phyloP scores from a whole-genome alignment of 306 rosid species.

The Morella rubra region DNA sequence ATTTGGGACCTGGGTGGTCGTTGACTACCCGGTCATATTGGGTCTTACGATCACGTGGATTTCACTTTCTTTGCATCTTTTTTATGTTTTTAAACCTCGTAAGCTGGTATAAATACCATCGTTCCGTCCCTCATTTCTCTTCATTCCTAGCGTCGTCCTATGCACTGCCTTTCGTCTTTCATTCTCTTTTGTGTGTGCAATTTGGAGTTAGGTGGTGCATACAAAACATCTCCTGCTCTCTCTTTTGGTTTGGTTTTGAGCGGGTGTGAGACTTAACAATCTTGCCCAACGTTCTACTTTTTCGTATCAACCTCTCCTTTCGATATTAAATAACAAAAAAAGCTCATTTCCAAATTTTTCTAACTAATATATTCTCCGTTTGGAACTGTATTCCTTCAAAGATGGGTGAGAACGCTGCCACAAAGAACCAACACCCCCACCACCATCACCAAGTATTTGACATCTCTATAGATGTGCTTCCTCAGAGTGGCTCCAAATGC shows the following conservation, averaged over 20 bases:
- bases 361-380: conserved; percentile 4
- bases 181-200: neutral
- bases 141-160: neutral
- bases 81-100: too few relatives aligned
- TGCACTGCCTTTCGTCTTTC: neutral
- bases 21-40: conserved; percentile 8
- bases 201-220: neutral
- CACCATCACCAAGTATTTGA: conserved; percentile 31
- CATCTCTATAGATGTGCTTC: conserved; percentile 24
- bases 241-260: conserved; percentile 9
- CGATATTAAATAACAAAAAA: neutral
- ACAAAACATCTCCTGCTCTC: neutral
- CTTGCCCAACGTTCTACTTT: neutral
- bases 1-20: neutral
- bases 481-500: conserved; percentile 28
- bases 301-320: conserved; percentile 4
- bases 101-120: conserved; percentile 26
- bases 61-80: too few relatives aligned
- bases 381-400: conserved; percentile 8
- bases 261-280: neutral
- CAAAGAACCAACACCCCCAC: conserved; percentile 17
- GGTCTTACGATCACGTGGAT: conserved; percentile 6
- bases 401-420: conserved; percentile 39
- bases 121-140: conserved; percentile 9
- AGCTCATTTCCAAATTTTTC: neutral